Evolutionary conservation across 1,284 basidiomycete species (phyloP), one percentile per base, ranked within the genome.

Genomic region (Cystobasidium sp.): DNA sequence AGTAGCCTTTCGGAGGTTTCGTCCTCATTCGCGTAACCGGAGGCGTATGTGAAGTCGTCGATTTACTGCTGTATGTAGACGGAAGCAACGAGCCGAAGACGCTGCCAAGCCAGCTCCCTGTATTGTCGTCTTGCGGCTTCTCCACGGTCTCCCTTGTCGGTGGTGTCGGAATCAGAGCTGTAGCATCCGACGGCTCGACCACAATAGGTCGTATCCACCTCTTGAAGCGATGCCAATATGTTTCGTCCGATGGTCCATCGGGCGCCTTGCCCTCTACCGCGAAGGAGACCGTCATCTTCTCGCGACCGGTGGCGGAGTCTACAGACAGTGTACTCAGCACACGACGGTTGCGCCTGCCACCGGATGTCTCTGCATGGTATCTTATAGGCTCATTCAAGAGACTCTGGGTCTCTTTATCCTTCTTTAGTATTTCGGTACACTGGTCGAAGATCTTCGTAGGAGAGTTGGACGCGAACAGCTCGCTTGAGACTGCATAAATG

Each of bases 141-240:
- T 52, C 52, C 22, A 49, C 68, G 24, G 41, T 51, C 20, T 41
- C 62, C 37, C 39, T 16, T n/a, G 22, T 64, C 3, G 75, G 68
- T 1, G 58, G 44, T 6, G 46, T 55, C 6, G 62, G 68, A 31
- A 64, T 53, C 20, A 68, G 22, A 41, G 39, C 62, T 14, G 58
- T 43, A 8, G 73, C 49, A 20, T 68, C 53, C 49, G 69, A 72
- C 14, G 68, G 68, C 43, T 75, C 75, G 1, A 73, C 58, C 10
- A 75, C 62, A 22, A 75, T 52, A 6, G 75, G 75, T 39, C 75
- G 62, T 24, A 75, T 51, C 69, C 68, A 75, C 12, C 75, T 49
- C 58, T 75, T 75, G 69, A 72, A 55, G 22, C 56, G 63, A n/a
- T 62, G 69, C 24, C 51, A 41, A 46, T 72, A 72, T 24, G 24